Base-by-base conservation (phyloP, 805 yeast species). In the Starmerella kuoi region DNA sequence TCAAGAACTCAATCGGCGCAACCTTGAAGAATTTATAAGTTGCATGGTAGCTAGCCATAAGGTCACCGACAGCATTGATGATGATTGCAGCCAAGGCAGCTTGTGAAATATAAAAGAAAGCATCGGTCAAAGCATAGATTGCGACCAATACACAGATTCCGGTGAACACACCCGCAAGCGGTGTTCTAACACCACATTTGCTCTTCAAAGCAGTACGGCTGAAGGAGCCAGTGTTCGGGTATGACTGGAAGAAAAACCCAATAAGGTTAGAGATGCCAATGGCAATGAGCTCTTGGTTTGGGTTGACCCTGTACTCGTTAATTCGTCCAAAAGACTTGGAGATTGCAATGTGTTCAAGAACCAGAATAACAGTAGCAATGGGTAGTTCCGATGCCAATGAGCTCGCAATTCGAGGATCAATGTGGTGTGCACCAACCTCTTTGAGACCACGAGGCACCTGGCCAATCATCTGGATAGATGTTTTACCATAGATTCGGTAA, bases 181-280 rank as follows among this genome's bases (percentile, higher is more conserved):
- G 96, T 18, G 96, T 87, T 58, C 86, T 74, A 35, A 87, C 96
- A 59, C 94, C 94, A 71, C 95, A 87, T 64, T 87, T 87, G 39
- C 94, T 79, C 64, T 88, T 87, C 55, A 87, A 70, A 6, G 96
- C 96, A 35, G 95, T 81, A 67, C 96, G 78, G 17, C 94, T 82
- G 62, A 87, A 87, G 1, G 96, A 87, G 35, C 96, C 96, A 4
- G 96, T 87, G 6, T 94, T 86, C 7, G 96, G 96, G 61, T 87
- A 87, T 6, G 96, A 95, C 56, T 75, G 72, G 73, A 87, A 87
- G 58, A 86, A 84, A 18, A 94, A 84, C 53, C 95, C 95, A 53
- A 87, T 69, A 60, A 87, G 69, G 63, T 87, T 87, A 41, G 91
- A 79, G 35, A 80, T 82, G 56, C 96, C 96, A 61, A 87, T 87